These are phyloP conservation scores for Dendryphion nanum DNA, from an alignment of 2,329 filamentous ascomycete species.

Conservation along the genomic window DNA sequence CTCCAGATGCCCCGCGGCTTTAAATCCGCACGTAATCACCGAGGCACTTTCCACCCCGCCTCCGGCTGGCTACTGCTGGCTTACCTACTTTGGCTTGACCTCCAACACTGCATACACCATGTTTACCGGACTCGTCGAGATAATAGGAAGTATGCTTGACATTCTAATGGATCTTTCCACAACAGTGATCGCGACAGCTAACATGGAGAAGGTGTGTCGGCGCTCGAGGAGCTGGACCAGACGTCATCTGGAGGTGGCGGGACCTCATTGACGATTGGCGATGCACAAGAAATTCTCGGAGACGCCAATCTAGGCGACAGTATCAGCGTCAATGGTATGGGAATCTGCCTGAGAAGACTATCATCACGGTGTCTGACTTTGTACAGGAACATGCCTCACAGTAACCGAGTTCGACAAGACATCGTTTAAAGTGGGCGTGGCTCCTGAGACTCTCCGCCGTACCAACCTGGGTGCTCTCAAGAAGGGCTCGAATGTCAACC, in stretches of 20 bases:
- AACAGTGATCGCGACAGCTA: no score
- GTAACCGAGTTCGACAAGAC: constrained; percentile 68
- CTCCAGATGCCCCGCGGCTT: no score
- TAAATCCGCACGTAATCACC: no score
- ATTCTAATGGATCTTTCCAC: no score
- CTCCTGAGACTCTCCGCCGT: constrained; percentile 91
- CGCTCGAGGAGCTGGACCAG: constrained; percentile 75
- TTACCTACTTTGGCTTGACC: no score
- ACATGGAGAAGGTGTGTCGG: constrained; percentile 78
- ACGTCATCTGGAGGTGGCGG: constrained; percentile 70
- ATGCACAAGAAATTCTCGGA: constrained; percentile 71
- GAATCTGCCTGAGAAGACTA: not conserved
- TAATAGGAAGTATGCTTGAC: constrained; percentile 86
- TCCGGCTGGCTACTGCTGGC: no score
- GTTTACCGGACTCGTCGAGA: constrained; percentile 73
- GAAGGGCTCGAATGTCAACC: constrained; percentile 71
- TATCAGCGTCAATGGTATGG: constrained; percentile 81
- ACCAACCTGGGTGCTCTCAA: constrained; percentile 84
- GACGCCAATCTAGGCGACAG: constrained; percentile 89
- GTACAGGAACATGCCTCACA: constrained; percentile 76
- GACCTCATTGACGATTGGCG: constrained; percentile 83
- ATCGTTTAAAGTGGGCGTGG: constrained; percentile 86
- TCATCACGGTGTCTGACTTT: not conserved
- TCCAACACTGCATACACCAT: no score
- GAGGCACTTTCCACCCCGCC: no score